Conservation (phyloP, 352 stramenopile genomes). For the Thraustochytrium striatum region DNA sequence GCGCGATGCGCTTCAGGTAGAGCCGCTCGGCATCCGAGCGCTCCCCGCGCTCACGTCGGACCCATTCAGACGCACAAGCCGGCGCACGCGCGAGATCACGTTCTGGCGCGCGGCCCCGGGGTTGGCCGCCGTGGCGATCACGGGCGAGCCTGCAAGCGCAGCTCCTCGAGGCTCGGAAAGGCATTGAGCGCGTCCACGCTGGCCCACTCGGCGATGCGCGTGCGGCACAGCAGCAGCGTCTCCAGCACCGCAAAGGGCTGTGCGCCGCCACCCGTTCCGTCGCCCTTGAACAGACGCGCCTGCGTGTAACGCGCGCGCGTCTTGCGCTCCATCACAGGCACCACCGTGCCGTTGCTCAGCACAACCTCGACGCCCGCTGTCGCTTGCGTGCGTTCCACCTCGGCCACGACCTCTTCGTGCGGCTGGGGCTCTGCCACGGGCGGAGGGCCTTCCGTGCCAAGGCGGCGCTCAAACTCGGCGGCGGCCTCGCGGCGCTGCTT, state of each 20-base stretch:
- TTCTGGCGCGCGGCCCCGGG: constrained; percentile 62
- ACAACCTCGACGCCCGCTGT: constrained; percentile 19
- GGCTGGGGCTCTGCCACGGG: not conserved
- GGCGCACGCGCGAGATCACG: constrained; percentile 63
- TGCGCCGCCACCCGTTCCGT: not conserved
- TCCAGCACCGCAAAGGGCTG: constrained; percentile 56
- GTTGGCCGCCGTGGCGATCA: constrained; percentile 57
- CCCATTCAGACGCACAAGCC: constrained; percentile 64
- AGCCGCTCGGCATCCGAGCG: constrained; percentile 69
- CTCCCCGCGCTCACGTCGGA: constrained; percentile 64
- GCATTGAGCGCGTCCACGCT: constrained; percentile 69
- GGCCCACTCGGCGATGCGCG: constrained; percentile 66
- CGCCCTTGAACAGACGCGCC: constrained; percentile 20
- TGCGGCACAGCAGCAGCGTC: constrained; percentile 66
- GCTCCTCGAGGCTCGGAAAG: constrained; percentile 61
- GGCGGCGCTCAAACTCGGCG: not conserved
- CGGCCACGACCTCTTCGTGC: not conserved
- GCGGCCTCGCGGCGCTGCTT: not conserved
- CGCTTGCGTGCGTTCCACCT: not conserved
- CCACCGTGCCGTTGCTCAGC: constrained; percentile 42
- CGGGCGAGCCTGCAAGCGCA: constrained; percentile 68
- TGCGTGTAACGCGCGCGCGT: constrained; percentile 19
- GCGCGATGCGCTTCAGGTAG: constrained; percentile 71
- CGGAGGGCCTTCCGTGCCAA: not conserved
- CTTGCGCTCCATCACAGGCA: constrained; percentile 9